Base-by-base conservation (phyloP, 1,139 yeast genomes). In the Nakaseomyces glabratus region DNA sequence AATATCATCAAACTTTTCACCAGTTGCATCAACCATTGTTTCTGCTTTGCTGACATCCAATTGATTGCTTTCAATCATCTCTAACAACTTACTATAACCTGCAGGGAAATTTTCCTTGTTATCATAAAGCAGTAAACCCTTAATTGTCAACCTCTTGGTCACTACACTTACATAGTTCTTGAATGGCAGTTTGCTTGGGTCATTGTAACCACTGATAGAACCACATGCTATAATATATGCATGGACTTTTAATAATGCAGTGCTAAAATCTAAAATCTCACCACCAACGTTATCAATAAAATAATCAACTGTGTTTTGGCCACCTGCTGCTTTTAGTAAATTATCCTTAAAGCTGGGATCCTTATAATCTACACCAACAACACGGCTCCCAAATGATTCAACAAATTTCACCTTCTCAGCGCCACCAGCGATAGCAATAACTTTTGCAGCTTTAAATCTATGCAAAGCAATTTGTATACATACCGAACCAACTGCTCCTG, bases 401-500 rank as follows among this genome's bases (percentile, higher is more conserved):
- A 77, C 76, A 54, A 57, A 71, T 43, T 65, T 62, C 42, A 70
- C 62, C 55, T 78, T 78, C 14, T 65, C 78, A 11, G 59, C 62
- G 13, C 77, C 69, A 40, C 85, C 82, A 14, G 82, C 75, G 46
- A 76, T 67, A 36, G 80, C 85, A 51, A 77, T 65, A 22, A 78
- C 79, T 44, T 65, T 69, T 35, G 63, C 58, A 22, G 77, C 77
- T 32, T 71, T 71, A 47, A 69, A 61, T 10, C 72, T 52, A 36
- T 69, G 60, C 42, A 73, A 65, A 32, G 82, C 78, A 19, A 76
- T 49, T 54, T 76, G 84, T 25, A 75, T 71, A 22, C 65, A 75
- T 37, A 68, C 58, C n/a, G 75, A 65, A 19, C 86, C 85, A 23
- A 78, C 77, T 18, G 82, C 82, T 42, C 86, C 79, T 6, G 81